Evolutionary conservation across 768 basidiomycete genomes (phyloP), one percentile per base, ranked within the genome.

Genomic region (Suillus occidentalis): DNA sequence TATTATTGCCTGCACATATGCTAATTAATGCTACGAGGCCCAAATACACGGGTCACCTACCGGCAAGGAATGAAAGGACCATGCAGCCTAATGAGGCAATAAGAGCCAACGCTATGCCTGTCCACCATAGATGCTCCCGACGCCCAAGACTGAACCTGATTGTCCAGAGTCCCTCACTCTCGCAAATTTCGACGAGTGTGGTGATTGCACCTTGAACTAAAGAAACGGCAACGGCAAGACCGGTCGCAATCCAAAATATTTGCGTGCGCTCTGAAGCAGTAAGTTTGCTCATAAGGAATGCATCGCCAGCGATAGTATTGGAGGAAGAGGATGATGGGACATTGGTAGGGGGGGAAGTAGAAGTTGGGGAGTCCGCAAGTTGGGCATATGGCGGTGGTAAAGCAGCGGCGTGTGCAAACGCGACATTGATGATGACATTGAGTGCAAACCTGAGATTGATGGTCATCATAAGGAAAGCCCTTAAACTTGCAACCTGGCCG

Each of bases 201-300:
- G 60, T 18, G 16, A 43, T 45, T 43, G 60, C 42, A 40, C n/a
- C 60, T 28, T 59, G 36, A 39, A 59, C 57, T 39, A 61, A 34
- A 22, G 60, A 61, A 20, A 61, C 40, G 4, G 42, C 43, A 5
- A 60, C 40, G 3, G 37, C 25, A n/a, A 60, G 37, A 40, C 20
- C 59, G 9, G 59, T 60, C 10, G 59, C 40, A 42, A 25, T 60
- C 59, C 59, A 60, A n/a, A 43, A 60, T 9, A 45, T 45, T 39
- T 39, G 40, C 0, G 20, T 42, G 20, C 59, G 40, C 10, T 60
- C 40, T 60, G 59, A 14, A 31, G 18, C 59, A 42, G 59, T 25
- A 25, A 61, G n/a, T 43, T 61, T 43, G 36, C 4, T 45, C 22
- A 42, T 45, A 8, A 61, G 40, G 39, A 31, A 45, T 1, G 28